Conservation (phyloP, 192 early-diverging fungal genomes). For the Rhizoclosmatium globosum region DNA sequence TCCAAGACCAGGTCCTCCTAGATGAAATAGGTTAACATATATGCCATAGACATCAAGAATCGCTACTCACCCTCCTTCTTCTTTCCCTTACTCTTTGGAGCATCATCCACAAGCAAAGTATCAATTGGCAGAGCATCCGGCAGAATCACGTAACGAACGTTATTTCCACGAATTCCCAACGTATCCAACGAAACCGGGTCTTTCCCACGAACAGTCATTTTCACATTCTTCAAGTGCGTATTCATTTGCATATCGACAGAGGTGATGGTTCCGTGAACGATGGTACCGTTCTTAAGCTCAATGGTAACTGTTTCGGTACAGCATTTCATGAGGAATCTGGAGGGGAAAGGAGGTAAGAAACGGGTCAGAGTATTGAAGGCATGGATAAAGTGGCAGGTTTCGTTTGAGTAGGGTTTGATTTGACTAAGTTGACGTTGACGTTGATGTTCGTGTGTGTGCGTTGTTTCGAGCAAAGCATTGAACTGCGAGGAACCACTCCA, state of each 20-base stretch:
- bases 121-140: constrained; percentile 96
- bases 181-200: constrained; percentile 91
- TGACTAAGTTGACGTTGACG: too few species aligned
- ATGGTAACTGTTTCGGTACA: constrained; percentile 97
- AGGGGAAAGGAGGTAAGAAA: not conserved
- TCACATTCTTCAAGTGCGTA: constrained; percentile 97
- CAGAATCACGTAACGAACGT: constrained; percentile 92
- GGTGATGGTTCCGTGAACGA: constrained; percentile 95
- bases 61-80: constrained; percentile 49
- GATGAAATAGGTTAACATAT: not conserved
- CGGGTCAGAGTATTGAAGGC: too few species aligned
- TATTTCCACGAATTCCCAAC: constrained; percentile 95
- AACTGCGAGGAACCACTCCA: too few species aligned
- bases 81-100: constrained; percentile 92
- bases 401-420: too few species aligned
- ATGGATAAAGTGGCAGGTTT: too few species aligned
- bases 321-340: constrained; percentile 97
- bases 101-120: constrained; percentile 94
- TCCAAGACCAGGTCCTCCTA: constrained; percentile 29
- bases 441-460: too few species aligned
- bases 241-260: constrained; percentile 99
- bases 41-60: not conserved
- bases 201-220: constrained; percentile 96
- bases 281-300: constrained; percentile 98
- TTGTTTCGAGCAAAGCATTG: too few species aligned